A percentile compares a stretch with the other conserved stretches of the same genome.
Conservation (phyloP, 306 rosid species). For the Cucurbita maxima region DNA sequence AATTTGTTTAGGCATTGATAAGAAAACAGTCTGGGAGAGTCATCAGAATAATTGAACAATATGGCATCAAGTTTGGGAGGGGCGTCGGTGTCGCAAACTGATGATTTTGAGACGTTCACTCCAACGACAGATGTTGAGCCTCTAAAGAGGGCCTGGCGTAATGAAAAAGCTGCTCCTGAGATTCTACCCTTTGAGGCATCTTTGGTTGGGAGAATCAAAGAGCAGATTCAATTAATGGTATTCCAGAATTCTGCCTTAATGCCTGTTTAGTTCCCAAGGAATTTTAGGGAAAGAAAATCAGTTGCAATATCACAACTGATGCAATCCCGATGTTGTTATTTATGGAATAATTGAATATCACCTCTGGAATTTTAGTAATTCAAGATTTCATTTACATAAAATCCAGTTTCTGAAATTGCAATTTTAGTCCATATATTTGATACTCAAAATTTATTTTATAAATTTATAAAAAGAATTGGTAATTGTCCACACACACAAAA, state of each 20-base stretch:
- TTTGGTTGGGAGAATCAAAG: conserved; percentile 40
- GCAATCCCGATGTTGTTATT: background rate
- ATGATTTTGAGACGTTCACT: conserved; percentile 25
- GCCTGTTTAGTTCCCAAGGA: background rate
- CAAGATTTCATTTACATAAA: background rate
- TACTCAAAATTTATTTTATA: background rate
- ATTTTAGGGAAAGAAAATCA: background rate
- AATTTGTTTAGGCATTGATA: background rate
- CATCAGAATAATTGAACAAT: background rate
- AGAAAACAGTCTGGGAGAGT: background rate
- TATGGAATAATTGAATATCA: background rate
- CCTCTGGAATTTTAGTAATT: background rate
- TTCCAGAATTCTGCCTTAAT: background rate
- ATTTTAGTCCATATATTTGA: background rate
- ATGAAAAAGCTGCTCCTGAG: conserved; percentile 48
- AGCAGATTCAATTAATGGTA: conserved; percentile 65
- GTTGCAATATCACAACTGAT: background rate
- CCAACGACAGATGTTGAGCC: conserved; percentile 32
- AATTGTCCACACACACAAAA: background rate
- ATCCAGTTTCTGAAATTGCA: background rate
- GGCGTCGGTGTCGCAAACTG: conserved; percentile 13
- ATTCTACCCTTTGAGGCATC: conserved; percentile 47
- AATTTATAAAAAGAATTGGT: background rate
- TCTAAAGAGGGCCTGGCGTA: conserved; percentile 44
- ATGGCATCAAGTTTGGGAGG: conserved; percentile 36